A percentile compares a stretch with the other conserved stretches of the same genome.
Evolutionary conservation across 371 early-diverging fungal genomes (phyloP).

Genomic region (Rhizopus delemar): DNA sequence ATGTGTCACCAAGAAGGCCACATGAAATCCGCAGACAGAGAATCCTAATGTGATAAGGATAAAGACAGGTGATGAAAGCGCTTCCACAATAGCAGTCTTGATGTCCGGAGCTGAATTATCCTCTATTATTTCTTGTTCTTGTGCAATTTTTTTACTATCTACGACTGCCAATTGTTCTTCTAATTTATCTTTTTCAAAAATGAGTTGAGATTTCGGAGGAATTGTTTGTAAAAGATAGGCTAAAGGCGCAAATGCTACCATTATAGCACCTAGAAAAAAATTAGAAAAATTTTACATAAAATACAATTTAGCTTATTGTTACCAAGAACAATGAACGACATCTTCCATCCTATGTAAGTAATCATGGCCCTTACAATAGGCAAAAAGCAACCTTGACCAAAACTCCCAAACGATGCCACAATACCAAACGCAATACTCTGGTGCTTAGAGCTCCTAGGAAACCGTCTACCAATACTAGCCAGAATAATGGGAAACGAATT

Average conservation of each 20-base stretch:
- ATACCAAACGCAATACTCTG: constrained; percentile 40
- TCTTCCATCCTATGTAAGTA: constrained; percentile 28
- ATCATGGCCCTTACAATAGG: constrained; percentile 34
- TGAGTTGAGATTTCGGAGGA: constrained; percentile 12
- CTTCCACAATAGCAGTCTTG: constrained; percentile 25
- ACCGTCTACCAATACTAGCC: constrained; percentile 32
- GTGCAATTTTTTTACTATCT: not conserved
- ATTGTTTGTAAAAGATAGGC: constrained; percentile 26
- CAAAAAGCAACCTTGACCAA: constrained; percentile 38
- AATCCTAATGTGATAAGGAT: constrained; percentile 32
- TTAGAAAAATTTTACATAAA: no score
- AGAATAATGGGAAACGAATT: constrained; percentile 35
- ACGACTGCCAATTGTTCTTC: not conserved
- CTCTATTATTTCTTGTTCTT: constrained; percentile 6
- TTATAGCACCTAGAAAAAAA: constrained; percentile 14
- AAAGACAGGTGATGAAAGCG: constrained; percentile 29
- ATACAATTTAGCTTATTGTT: no score
- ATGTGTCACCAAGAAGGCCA: constrained; percentile 35
- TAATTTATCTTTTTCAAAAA: no score
- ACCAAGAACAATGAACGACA: constrained; percentile 27
- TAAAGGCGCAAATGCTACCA: constrained; percentile 17
- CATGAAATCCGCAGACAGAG: constrained; percentile 38
- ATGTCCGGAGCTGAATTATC: constrained; percentile 18
- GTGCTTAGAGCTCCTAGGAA: constrained; percentile 24
- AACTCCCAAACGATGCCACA: constrained; percentile 37